Conservation (phyloP, 805 yeast genomes). For the Pichia ethanolica region DNA sequence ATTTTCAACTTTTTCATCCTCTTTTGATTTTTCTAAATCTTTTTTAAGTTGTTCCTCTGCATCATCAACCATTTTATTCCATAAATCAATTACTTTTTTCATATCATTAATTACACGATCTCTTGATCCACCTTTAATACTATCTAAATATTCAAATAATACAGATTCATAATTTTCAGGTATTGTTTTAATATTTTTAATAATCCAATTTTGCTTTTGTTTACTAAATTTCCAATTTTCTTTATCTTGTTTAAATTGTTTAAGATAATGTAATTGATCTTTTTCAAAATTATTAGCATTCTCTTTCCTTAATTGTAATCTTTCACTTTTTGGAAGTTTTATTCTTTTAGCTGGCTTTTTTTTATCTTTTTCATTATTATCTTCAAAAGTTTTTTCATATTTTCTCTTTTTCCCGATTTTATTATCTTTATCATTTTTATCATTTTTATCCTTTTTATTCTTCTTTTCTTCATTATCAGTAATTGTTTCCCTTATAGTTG, state of each 20-base stretch:
- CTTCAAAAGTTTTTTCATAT: constrained; percentile 32
- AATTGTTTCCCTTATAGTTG: neutral
- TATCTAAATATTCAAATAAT: constrained; percentile 44
- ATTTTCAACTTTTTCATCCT: neutral
- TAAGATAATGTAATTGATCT: constrained; percentile 63
- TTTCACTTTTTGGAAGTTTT: constrained; percentile 65
- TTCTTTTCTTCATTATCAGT: constrained; percentile 29
- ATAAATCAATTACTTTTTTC: constrained; percentile 37
- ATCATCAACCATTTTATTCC: constrained; percentile 47
- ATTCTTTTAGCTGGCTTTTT: constrained; percentile 60
- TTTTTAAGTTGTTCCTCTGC: constrained; percentile 28
- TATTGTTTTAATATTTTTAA: constrained; percentile 50
- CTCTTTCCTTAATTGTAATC: neutral
- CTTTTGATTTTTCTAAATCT: constrained; percentile 8
- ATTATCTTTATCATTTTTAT: neutral
- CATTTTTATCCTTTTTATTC: neutral
- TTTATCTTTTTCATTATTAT: constrained; percentile 16
- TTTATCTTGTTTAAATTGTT: constrained; percentile 47
- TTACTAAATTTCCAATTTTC: constrained; percentile 77
- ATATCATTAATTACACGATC: constrained; percentile 47
- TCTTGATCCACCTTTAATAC: constrained; percentile 65
- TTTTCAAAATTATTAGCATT: constrained; percentile 60
- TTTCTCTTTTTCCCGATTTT: constrained; percentile 24
- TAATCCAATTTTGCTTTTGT: constrained; percentile 80
- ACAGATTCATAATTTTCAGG: constrained; percentile 47